Base-by-base conservation (phyloP, 2,329 filamentous ascomycete species). In the Colletotrichum paranaense region DNA sequence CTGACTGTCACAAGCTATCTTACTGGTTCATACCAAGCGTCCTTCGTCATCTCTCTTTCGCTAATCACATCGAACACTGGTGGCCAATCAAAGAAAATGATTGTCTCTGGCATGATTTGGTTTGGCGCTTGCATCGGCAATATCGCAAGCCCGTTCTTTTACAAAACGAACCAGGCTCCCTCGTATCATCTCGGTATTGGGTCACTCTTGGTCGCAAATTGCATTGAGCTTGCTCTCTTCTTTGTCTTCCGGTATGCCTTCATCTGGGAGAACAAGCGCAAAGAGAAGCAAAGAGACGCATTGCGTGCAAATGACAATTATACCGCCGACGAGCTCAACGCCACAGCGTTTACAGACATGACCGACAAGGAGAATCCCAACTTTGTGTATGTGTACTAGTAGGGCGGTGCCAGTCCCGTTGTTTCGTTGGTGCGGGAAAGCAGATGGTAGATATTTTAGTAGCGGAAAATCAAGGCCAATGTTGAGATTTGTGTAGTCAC, bases 141-240 rank as follows among this genome's bases (percentile, higher is more conserved):
- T 76, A 90, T 92, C 55, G 86, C 85, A 4, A 88, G 90, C 0
- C 91, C 91, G 0, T 91, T 92, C 79, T 92, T 92, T 81, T 92
- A 91, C 79, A 87, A 87, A 63, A 80, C 85, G 0, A 77, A 84
- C n/a, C 88, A 92, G 75, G 83, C 84, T 3, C 84, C 83, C 5
- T 79, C 78, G 4, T 86, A 86, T 30, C 78, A 76, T 14, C 78
- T 83, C 0, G 85, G 84, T 8, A 85, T 86, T 53, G 81, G 81
- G 16, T 84, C 82, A 0, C 80, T 86, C n/a, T 79, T 87, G 19
- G 81, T 84, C 3, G 79, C 82, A 24, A 82, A 85, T 76, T 81
- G 81, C 38, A 73, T 84, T 5, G 84, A 86, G 73, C 75, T 85
- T 1, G 72, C 73, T 4, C 77, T 85, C 2, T 82, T 86, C 49